phyloP scores from a whole-genome alignment of 345 rosid species.

The Citrus inodora region DNA sequence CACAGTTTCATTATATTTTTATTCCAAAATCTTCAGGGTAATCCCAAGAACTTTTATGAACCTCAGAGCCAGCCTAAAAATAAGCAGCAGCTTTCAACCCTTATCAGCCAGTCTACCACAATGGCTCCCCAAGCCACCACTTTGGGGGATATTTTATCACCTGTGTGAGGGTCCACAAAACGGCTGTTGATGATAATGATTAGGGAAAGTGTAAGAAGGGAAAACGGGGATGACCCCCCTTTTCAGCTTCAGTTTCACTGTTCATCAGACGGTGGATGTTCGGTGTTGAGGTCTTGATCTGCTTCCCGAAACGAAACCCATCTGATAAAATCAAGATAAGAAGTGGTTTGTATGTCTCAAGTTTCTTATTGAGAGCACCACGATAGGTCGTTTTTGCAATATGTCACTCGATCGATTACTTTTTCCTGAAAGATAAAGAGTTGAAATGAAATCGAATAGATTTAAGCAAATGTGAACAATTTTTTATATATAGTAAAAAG shows the following conservation, averaged over 20 bases:
- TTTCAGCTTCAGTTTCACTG: constrained; percentile 74
- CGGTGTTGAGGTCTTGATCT: constrained; percentile 64
- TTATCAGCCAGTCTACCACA: constrained; percentile 85
- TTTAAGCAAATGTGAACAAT: too few species aligned
- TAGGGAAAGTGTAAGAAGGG: constrained; percentile 81
- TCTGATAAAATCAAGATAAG: constrained; percentile 79
- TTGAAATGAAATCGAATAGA: too few species aligned
- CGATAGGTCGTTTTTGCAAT: constrained; percentile 28
- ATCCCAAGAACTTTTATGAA: constrained; percentile 77
- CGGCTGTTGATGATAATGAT: constrained; percentile 75
- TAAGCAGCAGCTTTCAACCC: constrained; percentile 77
- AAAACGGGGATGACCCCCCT: constrained; percentile 84
- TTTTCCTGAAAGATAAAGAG: too few species aligned
- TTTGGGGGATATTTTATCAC: constrained; percentile 52
- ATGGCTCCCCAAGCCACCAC: constrained; percentile 96
- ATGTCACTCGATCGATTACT: too few species aligned
- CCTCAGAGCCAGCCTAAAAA: constrained; percentile 98
- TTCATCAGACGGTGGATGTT: constrained; percentile 65
- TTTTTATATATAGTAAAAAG: too few species aligned
- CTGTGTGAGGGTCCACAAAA: constrained; percentile 65
- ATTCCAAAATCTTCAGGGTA: constrained; percentile 56
- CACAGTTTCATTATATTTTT: constrained; percentile 56
- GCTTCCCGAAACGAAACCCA: constrained; percentile 96
- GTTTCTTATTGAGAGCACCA: constrained; percentile 44
- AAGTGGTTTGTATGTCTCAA: constrained; percentile 46